These are phyloP conservation scores for Pseudovirgaria hyperparasitica DNA, from an alignment of 2,329 filamentous ascomycete species.

Conservation along the genomic window DNA sequence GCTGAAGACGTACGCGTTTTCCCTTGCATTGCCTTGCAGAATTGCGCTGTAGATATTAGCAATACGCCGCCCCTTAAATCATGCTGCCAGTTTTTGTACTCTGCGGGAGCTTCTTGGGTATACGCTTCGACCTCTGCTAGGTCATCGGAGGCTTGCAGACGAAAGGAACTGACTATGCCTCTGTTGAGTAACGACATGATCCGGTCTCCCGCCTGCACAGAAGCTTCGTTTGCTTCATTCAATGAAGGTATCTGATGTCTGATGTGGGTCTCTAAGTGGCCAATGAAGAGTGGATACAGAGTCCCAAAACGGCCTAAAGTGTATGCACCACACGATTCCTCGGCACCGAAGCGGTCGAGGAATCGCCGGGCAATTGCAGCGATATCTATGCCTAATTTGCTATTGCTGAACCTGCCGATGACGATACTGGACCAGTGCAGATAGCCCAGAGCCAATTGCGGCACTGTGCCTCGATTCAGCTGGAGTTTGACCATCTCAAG, in stretches of 20 bases:
- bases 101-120: constrained; percentile 59
- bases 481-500: constrained; percentile 56
- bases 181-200: constrained; percentile 60
- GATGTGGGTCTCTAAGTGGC: constrained; percentile 55
- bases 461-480: constrained; percentile 49
- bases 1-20: constrained; percentile 48
- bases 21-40: constrained; percentile 57
- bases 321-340: constrained; percentile 40
- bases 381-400: constrained; percentile 53
- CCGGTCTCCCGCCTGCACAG: constrained; percentile 55
- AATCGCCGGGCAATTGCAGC: constrained; percentile 51
- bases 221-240: constrained; percentile 53
- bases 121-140: constrained; percentile 56
- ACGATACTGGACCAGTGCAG: constrained; percentile 56
- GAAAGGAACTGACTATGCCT: constrained; percentile 52
- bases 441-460: constrained; percentile 57
- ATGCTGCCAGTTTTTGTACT: constrained; percentile 57
- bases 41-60: constrained; percentile 53
- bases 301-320: constrained; percentile 57
- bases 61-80: constrained; percentile 61
- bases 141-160: constrained; percentile 58
- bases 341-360: constrained; percentile 48
- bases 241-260: constrained; percentile 45
- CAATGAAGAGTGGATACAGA: constrained; percentile 55
- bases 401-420: constrained; percentile 57